These are phyloP conservation scores for Hyaloscypha variabilis DNA, from an alignment of 495 filamentous ascomycete genomes.

Conservation along the genomic window DNA sequence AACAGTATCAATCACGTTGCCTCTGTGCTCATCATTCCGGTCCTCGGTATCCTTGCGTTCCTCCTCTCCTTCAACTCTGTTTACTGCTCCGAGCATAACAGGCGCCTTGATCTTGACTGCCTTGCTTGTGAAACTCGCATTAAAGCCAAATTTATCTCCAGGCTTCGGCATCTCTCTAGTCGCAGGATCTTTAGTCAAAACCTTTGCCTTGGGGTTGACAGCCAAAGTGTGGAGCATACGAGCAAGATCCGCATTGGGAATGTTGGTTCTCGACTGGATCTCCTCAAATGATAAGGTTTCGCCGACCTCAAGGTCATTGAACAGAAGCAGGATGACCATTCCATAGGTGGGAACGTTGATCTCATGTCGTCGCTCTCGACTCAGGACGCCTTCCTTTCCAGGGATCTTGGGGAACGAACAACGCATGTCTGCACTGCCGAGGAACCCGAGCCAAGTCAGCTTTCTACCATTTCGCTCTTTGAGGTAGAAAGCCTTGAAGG, in stretches of 20 bases:
- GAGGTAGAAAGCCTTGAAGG: conserved; percentile 89
- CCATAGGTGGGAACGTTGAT: conserved; percentile 91
- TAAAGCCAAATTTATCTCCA: conserved; percentile 83
- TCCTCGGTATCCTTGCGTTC: conserved; percentile 87
- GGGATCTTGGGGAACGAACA: conserved; percentile 71
- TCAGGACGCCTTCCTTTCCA: conserved; percentile 61
- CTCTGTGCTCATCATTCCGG: conserved; percentile 80
- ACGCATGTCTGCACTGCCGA: conserved; percentile 82
- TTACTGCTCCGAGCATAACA: conserved; percentile 66
- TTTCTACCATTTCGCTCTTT: conserved; percentile 83
- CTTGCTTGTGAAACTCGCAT: conserved; percentile 79
- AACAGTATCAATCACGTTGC: conserved; percentile 81
- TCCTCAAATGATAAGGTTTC: conserved; percentile 78
- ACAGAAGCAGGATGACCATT: conserved; percentile 87
- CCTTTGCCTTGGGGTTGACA: conserved; percentile 79
- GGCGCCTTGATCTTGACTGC: conserved; percentile 79
- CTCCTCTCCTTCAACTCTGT: conserved; percentile 81
- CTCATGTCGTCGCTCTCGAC: conserved; percentile 79
- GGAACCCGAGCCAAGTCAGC: conserved; percentile 74
- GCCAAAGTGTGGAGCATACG: conserved; percentile 85
- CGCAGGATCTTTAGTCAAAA: conserved; percentile 83
- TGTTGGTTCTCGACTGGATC: conserved; percentile 80
- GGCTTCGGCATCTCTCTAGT: conserved; percentile 73
- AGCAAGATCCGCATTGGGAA: conserved; percentile 75
- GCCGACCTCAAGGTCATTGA: conserved; percentile 74